These are phyloP conservation scores for barley (Hordeum vulgare) DNA, from an alignment of 176 grass and related monocot species.

Conservation along the genomic window DNA sequence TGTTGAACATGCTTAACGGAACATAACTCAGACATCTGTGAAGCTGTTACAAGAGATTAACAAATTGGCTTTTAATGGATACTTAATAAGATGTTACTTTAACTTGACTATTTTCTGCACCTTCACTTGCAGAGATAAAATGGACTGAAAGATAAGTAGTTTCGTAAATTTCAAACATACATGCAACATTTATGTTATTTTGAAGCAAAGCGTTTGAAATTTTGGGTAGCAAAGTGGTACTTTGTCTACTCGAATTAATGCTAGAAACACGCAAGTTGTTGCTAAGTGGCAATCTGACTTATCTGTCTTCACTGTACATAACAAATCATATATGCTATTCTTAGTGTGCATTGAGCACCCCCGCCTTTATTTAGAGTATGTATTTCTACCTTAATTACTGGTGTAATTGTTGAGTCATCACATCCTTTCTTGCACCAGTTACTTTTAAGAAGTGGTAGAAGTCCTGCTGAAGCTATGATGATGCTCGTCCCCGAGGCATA, in stretches of 20 bases:
- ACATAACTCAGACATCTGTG: not conserved
- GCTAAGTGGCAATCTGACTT: not conserved
- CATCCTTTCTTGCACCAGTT: conserved; percentile 55
- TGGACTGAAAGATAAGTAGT: not conserved
- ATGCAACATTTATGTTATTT: not conserved
- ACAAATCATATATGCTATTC: not conserved
- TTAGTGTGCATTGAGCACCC: not conserved
- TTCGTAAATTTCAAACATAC: not conserved
- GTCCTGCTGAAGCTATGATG: conserved; percentile 91
- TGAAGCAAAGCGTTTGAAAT: not conserved
- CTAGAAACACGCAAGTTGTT: conserved; percentile 1
- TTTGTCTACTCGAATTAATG: not conserved
- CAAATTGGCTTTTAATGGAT: not conserved
- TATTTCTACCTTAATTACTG: conserved; percentile 10
- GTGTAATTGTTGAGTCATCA: conserved; percentile 17
- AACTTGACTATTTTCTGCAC: not conserved
- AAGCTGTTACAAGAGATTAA: not conserved
- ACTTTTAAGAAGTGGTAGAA: conserved; percentile 88
- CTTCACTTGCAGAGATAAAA: not conserved
- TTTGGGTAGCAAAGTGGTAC: not conserved
- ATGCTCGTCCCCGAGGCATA: conserved; percentile 98
- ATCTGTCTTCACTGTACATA: not conserved
- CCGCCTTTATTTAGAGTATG: not conserved
- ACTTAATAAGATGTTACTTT: not conserved
- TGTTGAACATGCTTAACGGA: not conserved